Base-by-base conservation (phyloP, 306 rosid species). In the Lotus japonicus region DNA sequence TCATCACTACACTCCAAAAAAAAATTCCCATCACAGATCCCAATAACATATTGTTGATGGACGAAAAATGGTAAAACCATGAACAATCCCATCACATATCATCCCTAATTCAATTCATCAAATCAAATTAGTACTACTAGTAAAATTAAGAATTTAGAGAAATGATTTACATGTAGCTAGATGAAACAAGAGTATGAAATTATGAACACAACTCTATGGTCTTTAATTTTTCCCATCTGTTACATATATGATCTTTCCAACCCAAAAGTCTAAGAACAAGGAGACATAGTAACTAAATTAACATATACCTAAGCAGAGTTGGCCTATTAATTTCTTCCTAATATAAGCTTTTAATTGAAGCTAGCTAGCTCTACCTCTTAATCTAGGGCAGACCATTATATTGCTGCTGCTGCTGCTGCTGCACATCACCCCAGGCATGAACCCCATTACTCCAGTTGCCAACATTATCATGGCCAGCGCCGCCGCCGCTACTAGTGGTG, bases 371-470 rank as follows among this genome's bases (percentile, higher is more conserved):
- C 72, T 66, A 76, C 72, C 54, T 71, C 80, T 64, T 53, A 49
- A 44, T 18, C 58, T 78, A 90, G 88, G 96, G 97, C 89, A 94
- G 82, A 78, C 81, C 68, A 75, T 78, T 85, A 66, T 85, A 90
- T 57, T 85, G 95, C 19, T 85, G 31, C 26, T 21, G 95, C 19
- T 85, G 31, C 26, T 21, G 26, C 31, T 26, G 95, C 59, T 85
- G 96, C 86, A 86, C 78, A 51, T 90, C 96, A 70, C 78, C 68
- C 99, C 96, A 90, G 61, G 77, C 89, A 69, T 83, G 87, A 36
- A 80, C 75, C 42, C 84, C 96, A 53, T 44, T 66, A 43, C 73
- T 73, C 90, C 86, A 80, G 77, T 65, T 83, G 72, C 45, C 66
- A 38, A 26, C 71, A 74, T 86, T 85, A 58, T 70, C 80, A 56